These are phyloP conservation scores for Gentiana macrophylla DNA, from an alignment of 257 asterid genomes.

Conservation along the genomic window DNA sequence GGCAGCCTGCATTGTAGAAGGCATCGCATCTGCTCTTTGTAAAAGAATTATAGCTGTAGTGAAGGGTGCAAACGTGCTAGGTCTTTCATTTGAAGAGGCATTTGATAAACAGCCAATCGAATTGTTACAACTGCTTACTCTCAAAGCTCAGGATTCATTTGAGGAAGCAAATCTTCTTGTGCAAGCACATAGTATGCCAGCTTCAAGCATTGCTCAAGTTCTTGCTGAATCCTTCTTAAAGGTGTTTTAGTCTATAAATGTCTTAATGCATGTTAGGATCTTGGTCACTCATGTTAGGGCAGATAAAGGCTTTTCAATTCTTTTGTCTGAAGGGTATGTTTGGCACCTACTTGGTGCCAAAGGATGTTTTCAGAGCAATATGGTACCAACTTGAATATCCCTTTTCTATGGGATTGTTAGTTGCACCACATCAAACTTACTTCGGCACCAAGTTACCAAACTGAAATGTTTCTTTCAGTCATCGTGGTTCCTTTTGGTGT, in stretches of 20 bases:
- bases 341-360: not conserved
- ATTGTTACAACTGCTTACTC: conserved; percentile 81
- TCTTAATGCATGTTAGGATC: not conserved
- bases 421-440: too few species aligned
- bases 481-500: too few species aligned
- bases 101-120: conserved; percentile 91
- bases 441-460: too few species aligned
- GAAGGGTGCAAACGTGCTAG: conserved; percentile 82
- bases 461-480: too few species aligned
- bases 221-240: conserved; percentile 93
- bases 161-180: conserved; percentile 85
- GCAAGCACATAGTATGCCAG: conserved; percentile 77
- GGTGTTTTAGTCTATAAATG: conserved; percentile 28
- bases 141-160: conserved; percentile 94
- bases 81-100: conserved; percentile 86
- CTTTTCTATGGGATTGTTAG: too few species aligned
- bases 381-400: too few species aligned
- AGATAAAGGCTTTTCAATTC: not conserved
- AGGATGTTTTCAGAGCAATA: too few species aligned
- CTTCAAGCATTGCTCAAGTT: conserved; percentile 94
- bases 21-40: conserved; percentile 77
- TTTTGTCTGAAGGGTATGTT: not conserved
- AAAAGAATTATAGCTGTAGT: conserved; percentile 76
- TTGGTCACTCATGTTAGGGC: not conserved
- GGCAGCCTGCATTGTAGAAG: conserved; percentile 47